Evolutionary conservation across 2,329 filamentous ascomycete species (phyloP), one percentile per base, ranked within the genome.

Genomic region (Aspergillus aculeatus): DNA sequence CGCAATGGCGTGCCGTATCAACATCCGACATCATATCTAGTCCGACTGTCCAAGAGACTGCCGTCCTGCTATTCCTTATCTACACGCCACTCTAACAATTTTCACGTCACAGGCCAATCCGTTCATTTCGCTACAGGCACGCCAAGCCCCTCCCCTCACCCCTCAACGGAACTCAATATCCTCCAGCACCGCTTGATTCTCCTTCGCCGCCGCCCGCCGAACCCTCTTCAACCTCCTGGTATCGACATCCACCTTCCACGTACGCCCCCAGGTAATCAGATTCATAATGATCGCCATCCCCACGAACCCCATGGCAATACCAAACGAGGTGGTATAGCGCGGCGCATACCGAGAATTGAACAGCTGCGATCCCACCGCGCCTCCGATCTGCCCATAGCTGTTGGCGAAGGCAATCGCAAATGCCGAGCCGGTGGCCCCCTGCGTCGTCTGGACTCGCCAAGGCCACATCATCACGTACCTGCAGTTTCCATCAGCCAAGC

Each of bases 341-440:
- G 64, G 64, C 21, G 61, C 64, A 31, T 63, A 66, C 21, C 56
- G 58, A 5, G 63, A 61, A 23, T 66, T 63, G 47, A 66, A 66
- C 21, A 65, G 31, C 24, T 65, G 62, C 4, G 64, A 60, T 2
- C 64, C 62, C 4, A 66, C 62, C 10, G 58, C 62, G n/a, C 62
- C 63, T 24, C 62, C 64, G 24, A 65, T 63, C n/a, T 66, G 64
- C 2, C 64, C 64, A 38, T 66, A 66, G 19, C 62, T 66, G 24
- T 65, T 66, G 5, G 59, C 64, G 56, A 66, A 66, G 14, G 61
- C 64, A 26, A 65, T 66, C 12, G 64, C 64, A 35, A 62, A 62
- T 1, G 59, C 59, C 1, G 59, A 62, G 2, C 59, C 59, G 2
- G 59, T 62, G 5, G 59, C 59, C 2, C 59, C 59, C 23, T 59